Base-by-base conservation (phyloP, 192 early-diverging fungal species). In the Cladochytrium replicatum region DNA sequence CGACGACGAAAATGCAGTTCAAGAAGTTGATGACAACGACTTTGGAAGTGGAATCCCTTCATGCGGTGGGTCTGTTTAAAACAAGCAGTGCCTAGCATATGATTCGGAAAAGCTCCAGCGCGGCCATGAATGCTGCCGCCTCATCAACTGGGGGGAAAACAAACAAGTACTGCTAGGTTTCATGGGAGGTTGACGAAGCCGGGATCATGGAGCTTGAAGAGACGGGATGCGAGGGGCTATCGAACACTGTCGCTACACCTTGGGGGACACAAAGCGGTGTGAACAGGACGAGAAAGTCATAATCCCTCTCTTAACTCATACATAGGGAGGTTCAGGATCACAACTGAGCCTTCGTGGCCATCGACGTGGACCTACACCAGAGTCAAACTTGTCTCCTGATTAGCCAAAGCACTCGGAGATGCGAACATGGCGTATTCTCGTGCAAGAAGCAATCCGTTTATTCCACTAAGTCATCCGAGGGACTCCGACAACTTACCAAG, bases 391-490 rank as follows among this genome's bases (percentile, higher is more conserved):
- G 11, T 56, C 52, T 26, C 55, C 54, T 8, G 78, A 82, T 17
- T 86, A 26, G 74, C 80, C 23, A 34, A 55, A 0, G 49, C 80
- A 22, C 60, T 93, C 25, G 90, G 91, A n/a, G 41, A 72, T 24
- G 92, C 87, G 21, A 92, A 94, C 58, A 32, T 61, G 22, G 65
- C 74, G 8, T 96, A 93, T 52, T 74, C 84, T 2, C 54, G 66
- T 6, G 69, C 68, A 58, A 13, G 50, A 67, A 25, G 91, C 92
- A 1, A 79, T 90, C 25, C 61, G 79, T n/a, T 39, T 80, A 5
- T 74, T 89, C 25, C 84, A 89, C 54, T 79, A 68, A 86, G 67
- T 89, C 11, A 86, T 98, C 45, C 77, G 78, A 17, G 52, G 69
- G 2, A 72, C 83, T 25, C 80, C 81, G 9, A 84, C 74, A 46